A percentile compares a stretch with the other conserved stretches of the same genome.
phyloP scores from a whole-genome alignment of 2,329 filamentous ascomycete genomes.

The Xylariales sp. region DNA sequence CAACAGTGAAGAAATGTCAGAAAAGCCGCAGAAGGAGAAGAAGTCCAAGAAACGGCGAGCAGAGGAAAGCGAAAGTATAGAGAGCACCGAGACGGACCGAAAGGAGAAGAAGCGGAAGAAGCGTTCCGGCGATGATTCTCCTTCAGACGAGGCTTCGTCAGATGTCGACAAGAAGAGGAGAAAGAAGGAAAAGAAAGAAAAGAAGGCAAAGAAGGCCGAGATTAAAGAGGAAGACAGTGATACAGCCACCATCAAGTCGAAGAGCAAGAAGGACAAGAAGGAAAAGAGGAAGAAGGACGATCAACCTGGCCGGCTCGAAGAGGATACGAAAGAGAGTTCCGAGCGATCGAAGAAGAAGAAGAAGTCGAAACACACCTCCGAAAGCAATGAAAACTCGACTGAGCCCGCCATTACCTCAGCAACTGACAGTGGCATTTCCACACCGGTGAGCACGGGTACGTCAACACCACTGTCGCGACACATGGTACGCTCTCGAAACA shows the following conservation, averaged over 20 bases:
- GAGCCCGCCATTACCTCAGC: slow-evolving; percentile 10
- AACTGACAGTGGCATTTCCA: slow-evolving; percentile 28
- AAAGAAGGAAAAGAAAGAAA: slow-evolving; percentile 15
- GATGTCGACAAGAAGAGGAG: slow-evolving; percentile 28
- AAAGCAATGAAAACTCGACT: slow-evolving; percentile 17
- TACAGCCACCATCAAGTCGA: slow-evolving; percentile 22
- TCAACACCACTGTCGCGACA: slow-evolving; percentile 56
- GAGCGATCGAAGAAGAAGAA: slow-evolving; percentile 47
- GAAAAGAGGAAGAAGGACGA: slow-evolving; percentile 20
- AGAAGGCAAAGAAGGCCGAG: slow-evolving; percentile 19
- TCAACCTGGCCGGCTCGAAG: slow-evolving; percentile 1
- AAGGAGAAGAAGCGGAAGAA: slow-evolving; percentile 35
- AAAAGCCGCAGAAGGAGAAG: slow-evolving; percentile 34
- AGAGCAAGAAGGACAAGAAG: slow-evolving; percentile 22
- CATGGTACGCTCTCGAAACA: slow-evolving; percentile 74
- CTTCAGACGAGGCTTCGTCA: slow-evolving; percentile 13
- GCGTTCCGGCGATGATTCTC: slow-evolving; percentile 15
- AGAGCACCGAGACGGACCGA: slow-evolving; percentile 27
- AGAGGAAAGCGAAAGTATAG: slow-evolving; percentile 22
- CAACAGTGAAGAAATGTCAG: slow-evolving; percentile 17
- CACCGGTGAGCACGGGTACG: slow-evolving; percentile 39
- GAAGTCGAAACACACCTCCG: slow-evolving; percentile 31
- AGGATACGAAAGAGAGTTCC: slow-evolving; percentile 1
- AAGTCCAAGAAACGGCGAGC: slow-evolving; percentile 38
- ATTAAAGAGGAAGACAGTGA: slow-evolving; percentile 27